phyloP scores from a whole-genome alignment of 2,329 filamentous ascomycete genomes.

The Aspergillus clavatus region DNA sequence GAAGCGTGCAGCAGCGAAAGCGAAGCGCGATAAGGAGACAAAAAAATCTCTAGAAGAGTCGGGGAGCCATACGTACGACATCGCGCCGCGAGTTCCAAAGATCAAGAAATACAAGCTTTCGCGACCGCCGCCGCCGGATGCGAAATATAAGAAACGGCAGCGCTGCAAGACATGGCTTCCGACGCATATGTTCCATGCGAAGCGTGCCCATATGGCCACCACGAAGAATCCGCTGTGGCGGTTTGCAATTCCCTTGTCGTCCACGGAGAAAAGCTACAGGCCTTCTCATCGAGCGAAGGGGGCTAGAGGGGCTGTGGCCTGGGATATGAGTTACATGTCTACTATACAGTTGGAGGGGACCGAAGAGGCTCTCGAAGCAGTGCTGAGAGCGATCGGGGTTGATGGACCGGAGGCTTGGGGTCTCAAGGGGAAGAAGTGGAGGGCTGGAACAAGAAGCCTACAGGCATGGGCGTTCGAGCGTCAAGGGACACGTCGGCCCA shows the following conservation, averaged over 20 bases:
- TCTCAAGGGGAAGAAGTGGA: conserved; percentile 66
- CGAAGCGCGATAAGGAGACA: conserved; percentile 31
- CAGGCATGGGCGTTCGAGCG: conserved; percentile 55
- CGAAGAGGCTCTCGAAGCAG: conserved; percentile 57
- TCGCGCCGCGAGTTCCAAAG: conserved; percentile 52
- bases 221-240: conserved; percentile 80
- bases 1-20: conserved; percentile 42
- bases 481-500: conserved; percentile 50
- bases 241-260: conserved; percentile 77
- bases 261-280: conserved; percentile 84
- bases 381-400: conserved; percentile 64
- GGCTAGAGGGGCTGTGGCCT: conserved; percentile 71
- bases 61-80: conserved; percentile 30
- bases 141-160: conserved; percentile 80
- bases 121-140: conserved; percentile 55
- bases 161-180: conserved; percentile 88
- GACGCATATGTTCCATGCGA: conserved; percentile 90
- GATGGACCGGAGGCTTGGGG: conserved; percentile 57
- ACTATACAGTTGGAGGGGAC: conserved; percentile 74
- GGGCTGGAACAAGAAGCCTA: conserved; percentile 54
- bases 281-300: conserved; percentile 76
- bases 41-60: conserved; percentile 18
- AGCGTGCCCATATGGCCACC: conserved; percentile 81
- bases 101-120: conserved; percentile 67
- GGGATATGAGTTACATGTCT: conserved; percentile 93